These are phyloP conservation scores for Vigna hirtella DNA, from an alignment of 306 rosid species.

Conservation along the genomic window DNA sequence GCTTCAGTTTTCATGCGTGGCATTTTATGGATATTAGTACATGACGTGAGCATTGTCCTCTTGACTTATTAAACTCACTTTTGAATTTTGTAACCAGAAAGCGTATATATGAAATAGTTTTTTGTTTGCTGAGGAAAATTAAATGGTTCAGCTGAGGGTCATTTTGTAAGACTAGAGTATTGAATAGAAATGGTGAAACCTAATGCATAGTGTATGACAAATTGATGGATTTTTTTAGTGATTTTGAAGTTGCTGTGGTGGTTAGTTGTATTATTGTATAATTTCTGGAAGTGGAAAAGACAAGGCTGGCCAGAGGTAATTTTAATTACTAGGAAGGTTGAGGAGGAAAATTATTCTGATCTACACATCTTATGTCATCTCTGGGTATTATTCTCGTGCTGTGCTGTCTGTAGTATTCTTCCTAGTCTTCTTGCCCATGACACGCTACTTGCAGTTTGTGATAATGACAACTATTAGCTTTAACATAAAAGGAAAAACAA, in stretches of 20 bases:
- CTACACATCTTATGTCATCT: slow-evolving; percentile 21
- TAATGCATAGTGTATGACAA: slow-evolving; percentile 10
- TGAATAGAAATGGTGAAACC: slow-evolving; percentile 28
- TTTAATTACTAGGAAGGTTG: neutral
- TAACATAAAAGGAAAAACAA: neutral
- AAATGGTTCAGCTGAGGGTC: slow-evolving; percentile 25
- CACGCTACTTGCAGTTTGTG: slow-evolving; percentile 12
- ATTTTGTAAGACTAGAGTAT: slow-evolving; percentile 21
- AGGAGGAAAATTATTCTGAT: slow-evolving; percentile 7
- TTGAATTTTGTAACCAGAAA: slow-evolving; percentile 22
- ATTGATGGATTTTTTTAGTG: slow-evolving; percentile 25
- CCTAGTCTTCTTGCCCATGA: slow-evolving; percentile 1
- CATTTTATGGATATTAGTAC: slow-evolving; percentile 18
- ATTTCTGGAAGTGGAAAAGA: slow-evolving; percentile 27
- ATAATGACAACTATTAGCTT: slow-evolving; percentile 14
- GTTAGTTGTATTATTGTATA: slow-evolving; percentile 2
- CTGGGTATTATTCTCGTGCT: slow-evolving; percentile 5
- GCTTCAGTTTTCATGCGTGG: slow-evolving; percentile 33
- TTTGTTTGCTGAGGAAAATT: slow-evolving; percentile 9
- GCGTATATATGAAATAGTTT: neutral
- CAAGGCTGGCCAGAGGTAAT: slow-evolving; percentile 20
- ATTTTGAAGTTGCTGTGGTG: neutral
- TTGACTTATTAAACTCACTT: slow-evolving; percentile 35
- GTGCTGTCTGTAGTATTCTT: slow-evolving; percentile 20
- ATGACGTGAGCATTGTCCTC: slow-evolving; percentile 18